These are phyloP conservation scores for Colletotrichum tabaci DNA, from an alignment of 2,329 filamentous ascomycete genomes.

Conservation along the genomic window DNA sequence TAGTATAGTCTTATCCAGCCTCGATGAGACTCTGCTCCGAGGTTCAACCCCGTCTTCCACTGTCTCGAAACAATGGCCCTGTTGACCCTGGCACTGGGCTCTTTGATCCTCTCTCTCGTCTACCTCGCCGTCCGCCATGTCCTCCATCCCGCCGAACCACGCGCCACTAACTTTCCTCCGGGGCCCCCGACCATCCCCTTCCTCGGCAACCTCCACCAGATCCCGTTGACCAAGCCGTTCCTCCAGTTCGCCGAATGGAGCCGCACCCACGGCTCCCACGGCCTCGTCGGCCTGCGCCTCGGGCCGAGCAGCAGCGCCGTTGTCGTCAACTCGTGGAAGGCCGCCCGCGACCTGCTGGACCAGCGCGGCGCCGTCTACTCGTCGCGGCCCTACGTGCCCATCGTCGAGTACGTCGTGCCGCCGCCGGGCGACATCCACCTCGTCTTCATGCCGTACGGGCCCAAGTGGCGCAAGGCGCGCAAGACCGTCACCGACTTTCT, in stretches of 20 bases:
- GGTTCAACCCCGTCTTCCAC: no score
- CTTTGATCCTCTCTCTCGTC: not conserved
- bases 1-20: not conserved
- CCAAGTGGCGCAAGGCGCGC: slow-evolving; percentile 18
- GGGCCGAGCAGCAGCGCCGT: slow-evolving; percentile 50
- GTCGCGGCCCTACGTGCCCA: slow-evolving; percentile 50
- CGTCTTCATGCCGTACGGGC: slow-evolving; percentile 23
- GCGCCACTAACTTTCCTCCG: slow-evolving; percentile 41
- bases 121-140: not conserved
- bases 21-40: not conserved
- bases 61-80: not conserved
- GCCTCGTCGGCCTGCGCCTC: slow-evolving; percentile 50
- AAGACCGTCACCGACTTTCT: slow-evolving; percentile 12
- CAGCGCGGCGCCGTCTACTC: slow-evolving; percentile 55
- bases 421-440: slow-evolving; percentile 27
- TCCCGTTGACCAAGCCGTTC: slow-evolving; percentile 47
- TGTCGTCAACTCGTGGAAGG: slow-evolving; percentile 50
- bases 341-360: slow-evolving; percentile 55
- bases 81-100: not conserved
- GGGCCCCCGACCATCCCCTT: slow-evolving; percentile 45
- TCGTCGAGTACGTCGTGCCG: slow-evolving; percentile 39
- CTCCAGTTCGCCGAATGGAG: slow-evolving; percentile 51
- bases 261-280: slow-evolving; percentile 49
- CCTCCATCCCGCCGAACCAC: not conserved
- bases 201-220: slow-evolving; percentile 48